Percentiles rank a stretch among this genome's conserved stretches.
Conservation (phyloP, 129 eudicot species). For the Pittosporum tobira region DNA sequence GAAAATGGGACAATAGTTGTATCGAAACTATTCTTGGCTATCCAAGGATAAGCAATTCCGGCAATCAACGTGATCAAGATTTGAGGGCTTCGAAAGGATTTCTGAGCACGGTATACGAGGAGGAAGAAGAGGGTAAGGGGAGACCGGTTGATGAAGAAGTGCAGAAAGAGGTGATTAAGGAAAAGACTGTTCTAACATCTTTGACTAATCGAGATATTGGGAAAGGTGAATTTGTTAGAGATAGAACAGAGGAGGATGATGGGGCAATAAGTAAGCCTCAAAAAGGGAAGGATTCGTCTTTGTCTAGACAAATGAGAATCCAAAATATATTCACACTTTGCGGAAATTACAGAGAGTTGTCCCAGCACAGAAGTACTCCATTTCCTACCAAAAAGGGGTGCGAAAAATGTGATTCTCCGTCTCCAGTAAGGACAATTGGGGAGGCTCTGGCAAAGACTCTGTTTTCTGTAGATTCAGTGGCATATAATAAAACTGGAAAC, state of each 20-base stretch:
- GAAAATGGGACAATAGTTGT: slow-evolving; percentile 29
- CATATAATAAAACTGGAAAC: slow-evolving; percentile 14
- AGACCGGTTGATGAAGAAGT: slow-evolving; percentile 49
- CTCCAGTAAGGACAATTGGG: slow-evolving; percentile 1
- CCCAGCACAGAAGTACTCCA: slow-evolving; percentile 34
- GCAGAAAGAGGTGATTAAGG: slow-evolving; percentile 83
- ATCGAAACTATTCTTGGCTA: slow-evolving; percentile 25
- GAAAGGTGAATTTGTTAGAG: neutral
- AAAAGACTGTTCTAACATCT: slow-evolving; percentile 29
- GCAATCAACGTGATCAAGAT: slow-evolving; percentile 21
- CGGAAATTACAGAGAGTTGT: slow-evolving; percentile 78
- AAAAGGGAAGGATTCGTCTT: slow-evolving; percentile 21
- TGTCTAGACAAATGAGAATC: slow-evolving; percentile 54
- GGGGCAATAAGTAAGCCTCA: neutral
- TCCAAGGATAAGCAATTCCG: slow-evolving; percentile 23
- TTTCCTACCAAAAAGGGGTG: slow-evolving; percentile 19
- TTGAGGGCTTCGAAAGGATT: slow-evolving; percentile 26
- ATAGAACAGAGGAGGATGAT: neutral
- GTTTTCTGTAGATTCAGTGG: neutral
- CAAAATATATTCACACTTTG: slow-evolving; percentile 89
- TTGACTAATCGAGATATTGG: neutral
- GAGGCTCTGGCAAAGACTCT: neutral
- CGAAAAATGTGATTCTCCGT: slow-evolving; percentile 6
- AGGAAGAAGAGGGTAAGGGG: slow-evolving; percentile 51
- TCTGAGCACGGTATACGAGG: slow-evolving; percentile 85